Conservation (phyloP, 352 stramenopile species). For the Globisporangium mamillatum region DNA sequence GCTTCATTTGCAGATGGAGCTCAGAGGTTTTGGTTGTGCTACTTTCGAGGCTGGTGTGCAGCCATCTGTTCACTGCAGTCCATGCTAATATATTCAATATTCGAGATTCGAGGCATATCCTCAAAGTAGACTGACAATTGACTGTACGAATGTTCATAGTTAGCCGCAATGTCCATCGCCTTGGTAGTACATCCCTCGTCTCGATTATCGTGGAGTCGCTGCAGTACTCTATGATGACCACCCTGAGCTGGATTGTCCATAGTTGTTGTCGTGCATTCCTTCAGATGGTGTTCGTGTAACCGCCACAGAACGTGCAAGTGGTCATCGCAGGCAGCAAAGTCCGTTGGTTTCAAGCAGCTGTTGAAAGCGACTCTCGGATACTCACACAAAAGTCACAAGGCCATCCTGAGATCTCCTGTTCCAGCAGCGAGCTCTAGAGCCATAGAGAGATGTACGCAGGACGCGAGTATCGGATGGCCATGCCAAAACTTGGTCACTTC, state of each 20-base stretch:
- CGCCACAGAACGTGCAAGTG: background rate
- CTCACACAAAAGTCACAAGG: background rate
- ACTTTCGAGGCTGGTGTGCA: too few species aligned
- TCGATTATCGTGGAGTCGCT: background rate
- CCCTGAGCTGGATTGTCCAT: background rate
- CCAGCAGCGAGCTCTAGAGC: background rate
- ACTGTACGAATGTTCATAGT: too few species aligned
- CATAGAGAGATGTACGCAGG: too few species aligned
- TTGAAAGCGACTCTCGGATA: background rate
- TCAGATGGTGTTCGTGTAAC: background rate
- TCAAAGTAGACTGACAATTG: too few species aligned
- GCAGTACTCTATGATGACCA: background rate
- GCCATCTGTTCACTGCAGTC: too few species aligned
- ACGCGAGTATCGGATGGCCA: too few species aligned
- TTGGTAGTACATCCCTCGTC: conserved; percentile 3
- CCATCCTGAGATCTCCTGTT: background rate
- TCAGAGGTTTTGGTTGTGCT: too few species aligned
- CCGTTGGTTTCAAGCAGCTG: background rate
- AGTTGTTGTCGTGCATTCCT: background rate
- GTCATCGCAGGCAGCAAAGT: background rate
- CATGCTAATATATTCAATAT: too few species aligned
- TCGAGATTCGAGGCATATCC: too few species aligned
- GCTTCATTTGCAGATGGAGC: too few species aligned
- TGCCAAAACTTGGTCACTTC: background rate
- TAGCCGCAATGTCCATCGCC: conserved; percentile 19